Conservation (phyloP, 768 basidiomycete genomes). For the Leccinum broughii region DNA sequence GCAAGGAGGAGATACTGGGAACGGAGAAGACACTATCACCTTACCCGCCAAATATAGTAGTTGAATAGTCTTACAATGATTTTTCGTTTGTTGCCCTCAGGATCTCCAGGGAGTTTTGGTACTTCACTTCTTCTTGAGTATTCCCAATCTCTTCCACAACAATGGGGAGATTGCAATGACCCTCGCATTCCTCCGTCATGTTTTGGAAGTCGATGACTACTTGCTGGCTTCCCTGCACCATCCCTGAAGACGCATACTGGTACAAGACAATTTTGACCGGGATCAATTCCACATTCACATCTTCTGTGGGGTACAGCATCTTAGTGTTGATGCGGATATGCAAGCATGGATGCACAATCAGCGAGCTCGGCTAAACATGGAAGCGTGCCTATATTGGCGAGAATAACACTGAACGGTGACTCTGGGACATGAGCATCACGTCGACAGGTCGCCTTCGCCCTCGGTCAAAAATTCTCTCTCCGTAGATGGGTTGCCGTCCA, state of each 20-base stretch:
- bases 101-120: too few species aligned
- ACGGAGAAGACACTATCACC: too few species aligned
- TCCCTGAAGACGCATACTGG: conserved; percentile 5
- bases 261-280: conserved; percentile 17
- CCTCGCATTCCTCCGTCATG: too few species aligned
- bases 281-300: conserved; percentile 1
- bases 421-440: not conserved
- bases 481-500: conserved; percentile 21
- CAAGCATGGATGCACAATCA: not conserved
- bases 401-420: too few species aligned
- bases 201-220: conserved; percentile 19
- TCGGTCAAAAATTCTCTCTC: conserved; percentile 19
- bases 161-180: too few species aligned
- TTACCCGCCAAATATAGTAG: too few species aligned
- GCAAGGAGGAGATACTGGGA: too few species aligned
- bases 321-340: conserved; percentile 3
- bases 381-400: too few species aligned
- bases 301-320: conserved; percentile 17
- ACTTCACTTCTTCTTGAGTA: too few species aligned
- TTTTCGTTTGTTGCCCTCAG: too few species aligned
- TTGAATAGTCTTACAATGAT: too few species aligned
- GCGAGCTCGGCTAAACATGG: too few species aligned
- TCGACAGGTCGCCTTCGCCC: conserved; percentile 1
- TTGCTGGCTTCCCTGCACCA: conserved; percentile 3
- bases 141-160: not conserved